Base-by-base conservation (phyloP, 2,329 filamentous ascomycete species). In the Beauveria brongniartii region DNA sequence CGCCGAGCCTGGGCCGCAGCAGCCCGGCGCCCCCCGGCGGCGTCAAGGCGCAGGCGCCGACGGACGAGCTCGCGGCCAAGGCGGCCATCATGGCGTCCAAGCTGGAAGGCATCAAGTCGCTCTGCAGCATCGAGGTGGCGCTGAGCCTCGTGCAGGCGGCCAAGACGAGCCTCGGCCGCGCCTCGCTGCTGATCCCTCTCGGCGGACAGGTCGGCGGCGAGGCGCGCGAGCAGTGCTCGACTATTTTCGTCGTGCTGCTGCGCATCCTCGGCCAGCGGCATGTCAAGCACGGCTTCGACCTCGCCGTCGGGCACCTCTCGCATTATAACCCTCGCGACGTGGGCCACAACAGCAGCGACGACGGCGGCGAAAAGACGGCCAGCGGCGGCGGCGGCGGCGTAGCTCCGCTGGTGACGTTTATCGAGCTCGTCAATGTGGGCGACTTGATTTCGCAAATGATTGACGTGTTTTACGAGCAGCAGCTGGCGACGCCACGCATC, bases 371-470 rank as follows among this genome's bases (percentile, higher is more conserved):
- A 14, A 80, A 86, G 65, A 78, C 83, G 40, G 90, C 90, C 18
- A 12, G 4, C 12, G 30, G 3, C 30, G 10, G 16, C 9, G 50
- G 18, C 10, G 30, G 37, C 3, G 51, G 50, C 1, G 92, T 97
- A 8, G 91, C 92, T 59, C 94, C 94, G 2, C 82, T 99, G 4
- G 92, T 97, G 51, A 97, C 91, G 0, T 99, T 99, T 69, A 85
- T 99, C 63, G 94, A 99, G 75, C 83, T 99, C 30, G 94, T 99
- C 72, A 99, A 99, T 70, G 93, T 99, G 1, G 94, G 94, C 62
- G 94, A 99, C 72, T 81, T 99, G 62, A 99, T 99, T 67, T 91
- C 95, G 63, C 94, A 99, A 73, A 99, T 99, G 94, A 86, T 99
- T 62, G 94, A 99, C 71, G 92, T 99, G 40, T 99, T 99, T 72